Evolutionary conservation across 1,139 yeast species (phyloP).

Genomic region (Hanseniaspora sp.): DNA sequence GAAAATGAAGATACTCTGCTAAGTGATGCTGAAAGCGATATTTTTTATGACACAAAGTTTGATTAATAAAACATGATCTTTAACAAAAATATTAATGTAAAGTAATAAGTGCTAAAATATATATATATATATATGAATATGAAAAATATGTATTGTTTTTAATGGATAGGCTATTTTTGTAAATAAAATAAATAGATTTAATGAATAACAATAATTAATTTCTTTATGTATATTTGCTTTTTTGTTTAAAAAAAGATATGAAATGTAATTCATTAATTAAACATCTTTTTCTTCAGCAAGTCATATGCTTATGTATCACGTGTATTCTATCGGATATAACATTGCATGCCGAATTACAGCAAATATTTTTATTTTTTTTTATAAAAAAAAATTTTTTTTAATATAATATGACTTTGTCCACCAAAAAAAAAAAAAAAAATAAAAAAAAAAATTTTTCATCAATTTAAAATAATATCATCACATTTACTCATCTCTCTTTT

Average conservation of each 20-base stretch:
- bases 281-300: too few relatives aligned
- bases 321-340: not conserved
- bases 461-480: too few relatives aligned
- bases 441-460: not conserved
- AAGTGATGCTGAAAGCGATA: constrained; percentile 26
- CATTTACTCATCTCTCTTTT: not conserved
- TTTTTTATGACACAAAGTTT: not conserved
- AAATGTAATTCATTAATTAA: too few relatives aligned
- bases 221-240: too few relatives aligned
- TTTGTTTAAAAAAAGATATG: too few relatives aligned
- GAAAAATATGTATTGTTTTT: not conserved
- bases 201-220: too few relatives aligned
- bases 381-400: not conserved
- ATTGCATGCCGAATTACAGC: not conserved
- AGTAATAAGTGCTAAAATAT: not conserved
- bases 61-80: not conserved
- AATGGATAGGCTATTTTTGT: not conserved
- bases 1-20: constrained; percentile 26
- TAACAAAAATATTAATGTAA: not conserved
- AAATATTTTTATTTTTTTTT: too few relatives aligned
- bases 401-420: not conserved
- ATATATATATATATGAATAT: not conserved
- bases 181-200: too few relatives aligned
- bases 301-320: too few relatives aligned
- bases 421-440: not conserved